Conservation (phyloP, 2,329 filamentous ascomycete species). For the Cordyceps tenuipes region DNA sequence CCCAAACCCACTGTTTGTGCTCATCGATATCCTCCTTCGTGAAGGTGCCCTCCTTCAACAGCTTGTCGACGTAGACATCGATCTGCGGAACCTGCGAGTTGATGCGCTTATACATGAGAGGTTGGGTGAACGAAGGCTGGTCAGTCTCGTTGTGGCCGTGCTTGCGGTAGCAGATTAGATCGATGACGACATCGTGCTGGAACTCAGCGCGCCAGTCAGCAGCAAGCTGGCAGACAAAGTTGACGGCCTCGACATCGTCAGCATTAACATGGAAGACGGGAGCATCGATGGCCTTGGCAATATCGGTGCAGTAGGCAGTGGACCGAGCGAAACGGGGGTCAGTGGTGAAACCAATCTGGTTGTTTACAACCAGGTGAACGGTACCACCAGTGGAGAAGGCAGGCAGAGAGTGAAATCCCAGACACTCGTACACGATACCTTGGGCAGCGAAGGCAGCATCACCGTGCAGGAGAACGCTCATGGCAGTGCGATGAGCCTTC, state of each 20-base stretch:
- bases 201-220: constrained; percentile 98
- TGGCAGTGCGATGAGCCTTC: constrained; percentile 76
- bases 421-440: constrained; percentile 96
- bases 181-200: constrained; percentile 96
- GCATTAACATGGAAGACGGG: constrained; percentile 99
- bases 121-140: constrained; percentile 98
- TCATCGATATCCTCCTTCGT: constrained; percentile 97
- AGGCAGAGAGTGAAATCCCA: constrained; percentile 92
- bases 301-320: constrained; percentile 97
- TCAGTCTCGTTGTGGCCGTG: constrained; percentile 99
- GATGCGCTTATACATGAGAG: constrained; percentile 99
- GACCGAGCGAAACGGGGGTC: constrained; percentile 96
- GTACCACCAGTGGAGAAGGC: constrained; percentile 96
- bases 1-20: constrained; percentile 99
- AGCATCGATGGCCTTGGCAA: constrained; percentile 96
- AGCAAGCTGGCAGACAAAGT: constrained; percentile 94
- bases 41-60: constrained; percentile 87
- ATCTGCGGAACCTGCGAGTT: constrained; percentile 75
- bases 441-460: constrained; percentile 95
- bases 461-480: constrained; percentile 93
- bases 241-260: constrained; percentile 95
- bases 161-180: constrained; percentile 98
- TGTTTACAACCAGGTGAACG: constrained; percentile 96
- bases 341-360: constrained; percentile 99
- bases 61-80: constrained; percentile 84